Evolutionary conservation across 2,329 filamentous ascomycete genomes (phyloP).

Genomic region (Ophiostoma sp.): DNA sequence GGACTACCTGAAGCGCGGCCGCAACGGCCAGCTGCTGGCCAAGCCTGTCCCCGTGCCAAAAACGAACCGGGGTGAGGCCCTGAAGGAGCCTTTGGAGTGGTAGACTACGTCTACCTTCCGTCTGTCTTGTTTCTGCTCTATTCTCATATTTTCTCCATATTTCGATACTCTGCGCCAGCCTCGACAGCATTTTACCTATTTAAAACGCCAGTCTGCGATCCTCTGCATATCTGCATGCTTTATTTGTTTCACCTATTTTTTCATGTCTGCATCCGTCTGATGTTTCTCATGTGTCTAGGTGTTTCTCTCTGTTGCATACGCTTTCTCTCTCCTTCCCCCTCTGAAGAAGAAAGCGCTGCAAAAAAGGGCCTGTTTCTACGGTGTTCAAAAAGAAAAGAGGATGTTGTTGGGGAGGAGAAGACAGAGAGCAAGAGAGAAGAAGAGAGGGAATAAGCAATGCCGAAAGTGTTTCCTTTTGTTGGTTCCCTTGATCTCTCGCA

Average conservation of each 20-base stretch:
- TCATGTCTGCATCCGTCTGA: neutral
- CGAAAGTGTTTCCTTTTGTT: slow-evolving; percentile 15
- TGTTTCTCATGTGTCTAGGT: neutral
- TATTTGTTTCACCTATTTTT: neutral
- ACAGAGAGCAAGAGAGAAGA: slow-evolving; percentile 3
- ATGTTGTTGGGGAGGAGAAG: neutral
- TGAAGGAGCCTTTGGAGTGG: slow-evolving; percentile 86
- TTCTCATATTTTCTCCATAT: neutral
- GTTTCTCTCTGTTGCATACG: slow-evolving; percentile 22
- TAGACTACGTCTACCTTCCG: slow-evolving; percentile 37
- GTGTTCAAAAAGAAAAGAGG: slow-evolving; percentile 6
- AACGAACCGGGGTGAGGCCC: slow-evolving; percentile 80
- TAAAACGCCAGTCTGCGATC: neutral
- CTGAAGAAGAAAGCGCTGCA: neutral
- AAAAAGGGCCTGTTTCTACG: slow-evolving; percentile 3
- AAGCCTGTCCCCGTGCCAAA: slow-evolving; percentile 69
- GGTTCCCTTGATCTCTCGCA: neutral
- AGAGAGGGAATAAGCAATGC: neutral
- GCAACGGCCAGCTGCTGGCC: slow-evolving; percentile 48
- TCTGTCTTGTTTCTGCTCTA: neutral
- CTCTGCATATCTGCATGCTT: neutral
- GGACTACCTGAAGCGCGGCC: slow-evolving; percentile 64
- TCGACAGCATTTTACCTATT: neutral
- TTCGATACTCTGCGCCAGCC: neutral
- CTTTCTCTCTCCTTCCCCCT: neutral